A percentile compares a stretch with the other conserved stretches of the same genome.
Evolutionary conservation across 75 land plant species (phyloP).

Genomic region (Pinus taeda): DNA sequence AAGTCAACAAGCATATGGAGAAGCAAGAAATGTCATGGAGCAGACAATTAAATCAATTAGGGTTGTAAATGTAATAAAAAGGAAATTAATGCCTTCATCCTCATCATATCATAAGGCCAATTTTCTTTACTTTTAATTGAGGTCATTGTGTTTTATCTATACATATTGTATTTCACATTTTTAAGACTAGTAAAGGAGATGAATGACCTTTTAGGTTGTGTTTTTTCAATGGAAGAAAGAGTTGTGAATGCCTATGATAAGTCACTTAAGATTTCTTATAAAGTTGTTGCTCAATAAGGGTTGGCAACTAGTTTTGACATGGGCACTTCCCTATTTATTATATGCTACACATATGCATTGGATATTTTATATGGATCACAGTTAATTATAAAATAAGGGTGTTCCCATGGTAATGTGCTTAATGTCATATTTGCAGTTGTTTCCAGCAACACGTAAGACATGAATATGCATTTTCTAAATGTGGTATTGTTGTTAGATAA

Average conservation of each 20-base stretch:
- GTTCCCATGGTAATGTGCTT: conserved; percentile 64
- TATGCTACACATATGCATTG: conserved; percentile 63
- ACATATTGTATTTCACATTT: no score
- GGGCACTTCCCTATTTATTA: conserved; percentile 45
- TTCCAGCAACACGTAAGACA: conserved; percentile 80
- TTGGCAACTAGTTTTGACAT: conserved; percentile 65
- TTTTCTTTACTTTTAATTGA: no score
- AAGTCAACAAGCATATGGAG: conserved; percentile 59
- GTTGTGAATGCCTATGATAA: conserved; percentile 58
- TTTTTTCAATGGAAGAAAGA: conserved; percentile 83
- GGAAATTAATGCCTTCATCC: no score
- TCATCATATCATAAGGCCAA: no score
- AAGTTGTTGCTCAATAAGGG: conserved; percentile 56
- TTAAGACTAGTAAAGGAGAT: no score
- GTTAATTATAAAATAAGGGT: conserved; percentile 57
- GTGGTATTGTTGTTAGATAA: neutral
- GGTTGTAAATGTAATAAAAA: neutral
- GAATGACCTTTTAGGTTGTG: conserved; percentile 41
- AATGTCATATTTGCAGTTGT: conserved; percentile 83
- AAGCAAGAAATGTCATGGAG: conserved; percentile 52
- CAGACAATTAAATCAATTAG: conserved; percentile 58
- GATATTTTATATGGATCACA: conserved; percentile 82
- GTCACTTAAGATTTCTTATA: conserved; percentile 59
- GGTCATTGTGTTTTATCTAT: no score
- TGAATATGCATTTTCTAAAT: neutral